Base-by-base conservation (phyloP, 139 green algal genomes). In the Chlorella sp. region DNA sequence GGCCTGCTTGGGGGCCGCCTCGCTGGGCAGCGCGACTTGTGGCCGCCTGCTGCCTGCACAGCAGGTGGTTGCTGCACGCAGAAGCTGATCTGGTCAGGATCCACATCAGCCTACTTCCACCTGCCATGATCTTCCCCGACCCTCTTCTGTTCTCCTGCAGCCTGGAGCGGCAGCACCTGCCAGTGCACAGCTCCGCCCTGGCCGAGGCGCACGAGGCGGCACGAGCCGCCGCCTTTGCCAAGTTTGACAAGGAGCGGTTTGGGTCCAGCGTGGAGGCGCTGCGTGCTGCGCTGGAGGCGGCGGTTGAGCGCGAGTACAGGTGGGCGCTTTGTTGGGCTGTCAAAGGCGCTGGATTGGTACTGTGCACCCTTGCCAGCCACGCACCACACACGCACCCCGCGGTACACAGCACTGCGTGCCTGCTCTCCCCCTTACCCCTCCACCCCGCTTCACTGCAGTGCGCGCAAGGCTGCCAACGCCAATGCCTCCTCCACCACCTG, bases 241-340 rank as follows among this genome's bases (percentile, higher is more conserved):
- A 84, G 4, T 95, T 94, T 83, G 83, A 91, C 25, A 69, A 72
- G 23, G 86, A 93, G 67, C 85, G 91, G 30, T 93, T 96, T 75
- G 93, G 93, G 26, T 65, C 72, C 15, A 56, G 80, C 82, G 68
- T 87, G 6, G 85, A 80, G 21, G 69, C 67, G n/a, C 80, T 95
- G 36, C 56, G 78, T n/a, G 80, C 88, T 18, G 70, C 84, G 18
- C 86, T 96, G 51, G 44, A 85, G 21, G 80, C 78, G 17, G 81
- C 73, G 28, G 78, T 93, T 5, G 87, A 76, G 21, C 87, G 84
- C n/a, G 91, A 94, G 88, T 63, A 85, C 30, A 74, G 87, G 83
- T 85, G 47, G 17, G 85, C n/a, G n/a, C n/a, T n/a, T n/a, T n/a
- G n/a, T n/a, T n/a, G n/a, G n/a, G n/a, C n/a, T n/a, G n/a, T n/a